These are phyloP conservation scores for Ophiostoma populinum DNA, from an alignment of 2,329 filamentous ascomycete species.

Conservation along the genomic window DNA sequence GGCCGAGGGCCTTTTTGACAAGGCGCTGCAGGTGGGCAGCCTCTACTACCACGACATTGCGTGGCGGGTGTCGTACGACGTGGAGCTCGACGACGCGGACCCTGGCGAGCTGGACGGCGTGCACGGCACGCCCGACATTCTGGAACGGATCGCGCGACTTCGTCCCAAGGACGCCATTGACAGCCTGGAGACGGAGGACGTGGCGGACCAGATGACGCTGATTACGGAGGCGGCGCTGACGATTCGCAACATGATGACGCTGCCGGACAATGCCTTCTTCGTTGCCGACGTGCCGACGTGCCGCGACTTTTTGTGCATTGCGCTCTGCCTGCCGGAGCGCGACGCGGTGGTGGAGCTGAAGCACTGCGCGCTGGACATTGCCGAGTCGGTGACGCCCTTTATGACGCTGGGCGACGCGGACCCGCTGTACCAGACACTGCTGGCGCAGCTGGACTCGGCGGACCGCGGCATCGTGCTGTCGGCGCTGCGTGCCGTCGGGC, in stretches of 20 bases:
- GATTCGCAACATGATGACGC: constrained; percentile 87
- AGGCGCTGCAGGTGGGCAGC: constrained; percentile 59
- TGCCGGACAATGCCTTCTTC: constrained; percentile 74
- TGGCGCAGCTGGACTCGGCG: constrained; percentile 44
- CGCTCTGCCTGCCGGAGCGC: constrained; percentile 58
- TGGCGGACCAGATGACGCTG: constrained; percentile 53
- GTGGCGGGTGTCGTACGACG: constrained; percentile 60
- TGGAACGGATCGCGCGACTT: constrained; percentile 53
- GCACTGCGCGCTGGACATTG: constrained; percentile 80
- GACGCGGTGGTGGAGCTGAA: constrained; percentile 67
- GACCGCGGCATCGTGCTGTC: constrained; percentile 75
- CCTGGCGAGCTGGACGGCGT: constrained; percentile 32
- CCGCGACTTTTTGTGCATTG: constrained; percentile 68
- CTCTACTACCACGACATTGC: constrained; percentile 61
- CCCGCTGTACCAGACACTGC: constrained; percentile 60
- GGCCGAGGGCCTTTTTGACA: constrained; percentile 74
- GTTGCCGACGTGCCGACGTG: constrained; percentile 58
- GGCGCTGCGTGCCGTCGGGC: constrained; percentile 61
- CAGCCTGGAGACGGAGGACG: constrained; percentile 55
- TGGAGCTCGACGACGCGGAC: constrained; percentile 34
- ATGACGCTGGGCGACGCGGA: constrained; percentile 55
- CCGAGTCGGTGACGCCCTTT: constrained; percentile 76
- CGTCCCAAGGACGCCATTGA: constrained; percentile 42
- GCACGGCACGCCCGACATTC: constrained; percentile 53
- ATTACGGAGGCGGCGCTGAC: constrained; percentile 78